These are phyloP conservation scores for Torulaspora indica DNA, from an alignment of 805 yeast genomes.

Conservation along the genomic window DNA sequence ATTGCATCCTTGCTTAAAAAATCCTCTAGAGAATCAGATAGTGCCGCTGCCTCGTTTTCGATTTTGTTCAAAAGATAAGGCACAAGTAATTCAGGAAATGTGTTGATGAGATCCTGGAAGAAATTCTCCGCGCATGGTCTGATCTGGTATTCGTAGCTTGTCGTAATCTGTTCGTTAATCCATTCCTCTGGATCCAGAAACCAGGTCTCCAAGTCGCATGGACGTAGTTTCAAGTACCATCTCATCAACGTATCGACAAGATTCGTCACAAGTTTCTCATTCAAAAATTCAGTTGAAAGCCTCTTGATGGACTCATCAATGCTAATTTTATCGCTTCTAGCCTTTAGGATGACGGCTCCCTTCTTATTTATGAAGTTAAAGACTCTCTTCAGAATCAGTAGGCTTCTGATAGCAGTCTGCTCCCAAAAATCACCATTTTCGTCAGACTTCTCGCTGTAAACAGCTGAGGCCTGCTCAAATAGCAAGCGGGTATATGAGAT, in stretches of 20 bases:
- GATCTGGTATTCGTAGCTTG: slow-evolving; percentile 78
- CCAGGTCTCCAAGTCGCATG: slow-evolving; percentile 80
- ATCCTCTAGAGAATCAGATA: slow-evolving; percentile 39
- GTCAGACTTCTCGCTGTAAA: slow-evolving; percentile 51
- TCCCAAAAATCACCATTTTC: slow-evolving; percentile 69
- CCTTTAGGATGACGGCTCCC: slow-evolving; percentile 62
- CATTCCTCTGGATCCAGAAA: slow-evolving; percentile 85
- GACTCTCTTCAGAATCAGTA: slow-evolving; percentile 59
- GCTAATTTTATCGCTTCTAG: slow-evolving; percentile 61
- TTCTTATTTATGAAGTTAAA: slow-evolving; percentile 58
- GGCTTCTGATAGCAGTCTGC: slow-evolving; percentile 58
- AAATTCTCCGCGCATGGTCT: slow-evolving; percentile 85
- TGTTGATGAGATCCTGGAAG: slow-evolving; percentile 65
- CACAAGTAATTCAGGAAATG: slow-evolving; percentile 53
- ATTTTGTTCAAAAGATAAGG: slow-evolving; percentile 59
- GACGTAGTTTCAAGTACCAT: slow-evolving; percentile 69
- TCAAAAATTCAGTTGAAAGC: slow-evolving; percentile 53
- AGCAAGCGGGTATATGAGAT: slow-evolving; percentile 55
- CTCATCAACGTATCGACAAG: slow-evolving; percentile 63
- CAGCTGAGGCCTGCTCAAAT: slow-evolving; percentile 57
- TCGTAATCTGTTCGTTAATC: slow-evolving; percentile 72
- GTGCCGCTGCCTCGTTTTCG: slow-evolving; percentile 37
- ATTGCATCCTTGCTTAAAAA: slow-evolving; percentile 73
- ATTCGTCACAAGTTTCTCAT: slow-evolving; percentile 49
- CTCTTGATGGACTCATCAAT: slow-evolving; percentile 51